Evolutionary conservation across 441 rosid species (phyloP), one percentile per base, ranked within the genome.

Genomic region (Pelargonium cotyledonis): DNA sequence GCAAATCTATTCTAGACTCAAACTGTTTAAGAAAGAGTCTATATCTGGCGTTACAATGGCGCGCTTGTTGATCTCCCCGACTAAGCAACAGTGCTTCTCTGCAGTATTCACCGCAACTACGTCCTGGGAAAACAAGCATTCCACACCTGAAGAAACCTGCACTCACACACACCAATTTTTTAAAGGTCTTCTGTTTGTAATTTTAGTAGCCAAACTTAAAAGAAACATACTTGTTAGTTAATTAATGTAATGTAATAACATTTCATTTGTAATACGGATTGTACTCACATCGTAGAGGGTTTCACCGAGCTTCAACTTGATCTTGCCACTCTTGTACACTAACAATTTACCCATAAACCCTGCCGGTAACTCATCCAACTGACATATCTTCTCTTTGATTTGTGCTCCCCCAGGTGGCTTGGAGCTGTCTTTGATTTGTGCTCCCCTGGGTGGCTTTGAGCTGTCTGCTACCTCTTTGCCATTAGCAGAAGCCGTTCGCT

Each of bases 291-390:
- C 88, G 51, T 76, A 89, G 64, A 86, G 76, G 41, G 75, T 86
- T 15, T 85, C 88, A 9, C 97, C 97, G 12, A 91, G 87, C 85
- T 91, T 91, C 77, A 89, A 80, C 85, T 88, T 89, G 69, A 88
- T 82, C 31, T 84, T 84, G 41, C 97, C 97, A 49, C 95, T 89
- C 76, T 77, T 85, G 75, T 89, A 85, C 68, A 89, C 91, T 70
- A 85, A 76, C 81, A 89, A 75, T 82, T 92, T 89, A 40, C 97
- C 97, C 88, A 92, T 88, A 66, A 70, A 73, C 73, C 96, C 97
- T 51, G 77, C 86, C 46, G 95, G 89, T 73, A 88, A 79, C 7
- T 82, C 85, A 19, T 77, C 78, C 63, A 89, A 66, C 62, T 76
- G 75, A 60, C 80, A 68, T 44, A 69, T 23, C 75, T 80, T 81